A percentile compares a stretch with the other conserved stretches of the same genome.
phyloP scores from a whole-genome alignment of 352 stramenopile species.

The Globisporangium cederbergense region DNA sequence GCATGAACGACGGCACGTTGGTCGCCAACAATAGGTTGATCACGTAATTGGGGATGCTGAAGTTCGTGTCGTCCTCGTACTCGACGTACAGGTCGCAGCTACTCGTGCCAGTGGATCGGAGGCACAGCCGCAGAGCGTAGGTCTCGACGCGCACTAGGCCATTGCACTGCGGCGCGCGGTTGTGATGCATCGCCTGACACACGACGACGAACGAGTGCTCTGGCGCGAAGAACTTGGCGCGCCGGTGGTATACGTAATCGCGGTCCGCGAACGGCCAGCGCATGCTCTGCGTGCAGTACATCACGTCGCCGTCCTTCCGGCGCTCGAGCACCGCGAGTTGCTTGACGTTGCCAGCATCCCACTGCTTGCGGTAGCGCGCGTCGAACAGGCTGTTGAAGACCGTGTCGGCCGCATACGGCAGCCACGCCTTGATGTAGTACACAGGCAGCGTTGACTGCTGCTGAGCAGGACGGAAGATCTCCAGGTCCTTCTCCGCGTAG shows the following conservation, averaged over 20 bases:
- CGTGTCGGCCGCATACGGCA: slow-evolving; percentile 65
- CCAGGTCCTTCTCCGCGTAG: slow-evolving; percentile 70
- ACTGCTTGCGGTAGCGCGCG: slow-evolving; percentile 46
- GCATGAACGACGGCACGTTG: slow-evolving; percentile 59
- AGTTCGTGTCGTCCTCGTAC: slow-evolving; percentile 80
- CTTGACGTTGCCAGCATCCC: slow-evolving; percentile 44
- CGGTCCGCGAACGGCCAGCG: slow-evolving; percentile 68
- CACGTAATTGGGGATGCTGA: slow-evolving; percentile 68
- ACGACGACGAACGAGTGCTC: slow-evolving; percentile 67
- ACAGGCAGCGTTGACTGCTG: slow-evolving; percentile 53
- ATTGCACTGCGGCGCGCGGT: slow-evolving; percentile 31
- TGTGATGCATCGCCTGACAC: slow-evolving; percentile 55
- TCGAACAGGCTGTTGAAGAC: slow-evolving; percentile 68
- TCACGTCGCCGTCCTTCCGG: slow-evolving; percentile 46
- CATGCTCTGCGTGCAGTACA: slow-evolving; percentile 56
- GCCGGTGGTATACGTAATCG: slow-evolving; percentile 78
- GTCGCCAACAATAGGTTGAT: slow-evolving; percentile 54
- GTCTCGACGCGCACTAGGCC: slow-evolving; percentile 62
- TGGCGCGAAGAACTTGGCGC: slow-evolving; percentile 46
- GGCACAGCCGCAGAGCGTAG: slow-evolving; percentile 51
- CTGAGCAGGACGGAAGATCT: slow-evolving; percentile 56
- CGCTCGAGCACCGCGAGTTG: slow-evolving; percentile 47
- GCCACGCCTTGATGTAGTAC: slow-evolving; percentile 71
- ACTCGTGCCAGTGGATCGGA: slow-evolving; percentile 50
- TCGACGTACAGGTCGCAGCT: slow-evolving; percentile 71